These are phyloP conservation scores for Jaapia argillacea DNA, from an alignment of 768 basidiomycete genomes.

Conservation along the genomic window DNA sequence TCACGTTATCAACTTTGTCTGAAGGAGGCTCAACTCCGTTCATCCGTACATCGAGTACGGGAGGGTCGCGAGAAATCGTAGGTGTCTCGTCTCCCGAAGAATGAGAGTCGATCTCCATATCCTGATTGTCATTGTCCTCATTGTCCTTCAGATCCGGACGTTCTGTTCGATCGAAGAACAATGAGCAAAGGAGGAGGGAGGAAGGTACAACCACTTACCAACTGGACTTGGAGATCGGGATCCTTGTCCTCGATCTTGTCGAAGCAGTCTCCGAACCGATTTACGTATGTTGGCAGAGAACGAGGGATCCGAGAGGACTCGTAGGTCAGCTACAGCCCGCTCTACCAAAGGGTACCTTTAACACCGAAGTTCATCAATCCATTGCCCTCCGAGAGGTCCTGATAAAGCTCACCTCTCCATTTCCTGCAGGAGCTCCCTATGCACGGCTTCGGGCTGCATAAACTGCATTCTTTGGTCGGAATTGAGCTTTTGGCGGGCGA, in stretches of 20 bases:
- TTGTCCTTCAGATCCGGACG: too few species aligned
- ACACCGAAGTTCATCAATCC: neutral
- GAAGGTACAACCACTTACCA: too few species aligned
- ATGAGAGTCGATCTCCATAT: neutral
- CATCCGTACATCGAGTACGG: neutral
- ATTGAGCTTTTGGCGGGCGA: conserved; percentile 43
- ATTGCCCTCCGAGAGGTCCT: neutral
- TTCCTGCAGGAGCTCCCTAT: conserved; percentile 60
- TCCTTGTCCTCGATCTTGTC: neutral
- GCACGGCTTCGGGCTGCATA: conserved; percentile 39
- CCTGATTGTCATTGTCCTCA: too few species aligned
- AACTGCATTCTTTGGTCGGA: conserved; percentile 45
- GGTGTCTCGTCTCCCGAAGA: neutral
- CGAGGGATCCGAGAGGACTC: neutral
- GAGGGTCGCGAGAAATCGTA: neutral
- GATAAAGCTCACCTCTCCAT: conserved; percentile 44
- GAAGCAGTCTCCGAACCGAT: neutral
- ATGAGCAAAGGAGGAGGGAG: too few species aligned
- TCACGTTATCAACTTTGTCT: neutral
- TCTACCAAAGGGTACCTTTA: neutral
- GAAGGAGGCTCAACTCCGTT: neutral
- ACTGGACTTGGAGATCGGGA: neutral
- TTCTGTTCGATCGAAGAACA: too few species aligned
- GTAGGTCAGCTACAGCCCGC: neutral
- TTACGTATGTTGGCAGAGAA: neutral